Evolutionary conservation across 768 basidiomycete species (phyloP), one percentile per base, ranked within the genome.

Genomic region (Gloeopeniophorella convolvens): DNA sequence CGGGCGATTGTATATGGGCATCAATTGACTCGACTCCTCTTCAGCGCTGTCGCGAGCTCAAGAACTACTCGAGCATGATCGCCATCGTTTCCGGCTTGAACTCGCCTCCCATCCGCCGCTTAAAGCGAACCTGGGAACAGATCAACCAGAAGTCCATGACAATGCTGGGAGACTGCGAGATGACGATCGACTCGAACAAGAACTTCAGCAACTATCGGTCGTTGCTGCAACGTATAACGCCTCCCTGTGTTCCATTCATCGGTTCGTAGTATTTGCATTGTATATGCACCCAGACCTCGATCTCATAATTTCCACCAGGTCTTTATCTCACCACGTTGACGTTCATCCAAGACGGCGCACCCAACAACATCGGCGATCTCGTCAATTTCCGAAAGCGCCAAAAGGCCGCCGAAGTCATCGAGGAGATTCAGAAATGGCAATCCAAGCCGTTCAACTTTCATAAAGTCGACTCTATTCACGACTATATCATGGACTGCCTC

Each of bases 311-410:
- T 18, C 7, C 33, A 9, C 51, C 59, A 96, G 95, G 96, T 61
- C 88, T 97, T 47, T 97, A 95, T 72, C 79, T 99, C 23, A 94
- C 95, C 5, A 90, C 88, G 6, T 73, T 98, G 54, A 94, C 93
- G n/a, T 97, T 98, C 68, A 95, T 96, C 64, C 91, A 96, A 68
- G 96, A 97, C 59, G 96, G 95, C 8, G 92, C 90, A 62, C 85
- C 86, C 43, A 90, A 98, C 70, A 80, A 75, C 58, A 72, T 96
- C 15, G 85, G 81, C 7, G 77, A 79, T 48, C 71, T 95, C 56
- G 83, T 98, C 69, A 97, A 98, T 70, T 98, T 98, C 71, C 81
- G 84, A 63, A 99, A 99, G 68, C 86, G 95, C 15, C 85, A 90
- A 60, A 89, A 89, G 68, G 84, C 92, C 0, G 91, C 93, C n/a